These are phyloP conservation scores for Nakazawaea sp. DNA, from an alignment of 805 yeast species.

Conservation along the genomic window DNA sequence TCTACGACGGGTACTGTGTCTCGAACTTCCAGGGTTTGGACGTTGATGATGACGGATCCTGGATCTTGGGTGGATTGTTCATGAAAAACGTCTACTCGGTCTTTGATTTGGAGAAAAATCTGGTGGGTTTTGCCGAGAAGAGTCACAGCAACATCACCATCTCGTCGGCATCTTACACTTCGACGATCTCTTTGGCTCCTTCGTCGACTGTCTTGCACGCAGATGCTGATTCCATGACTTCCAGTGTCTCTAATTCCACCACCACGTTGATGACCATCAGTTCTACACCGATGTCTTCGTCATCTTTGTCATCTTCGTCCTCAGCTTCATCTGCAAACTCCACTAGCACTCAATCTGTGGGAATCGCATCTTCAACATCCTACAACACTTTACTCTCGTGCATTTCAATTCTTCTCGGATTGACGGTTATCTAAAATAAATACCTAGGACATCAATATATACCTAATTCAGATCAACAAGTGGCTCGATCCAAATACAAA, in stretches of 20 bases:
- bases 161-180: not conserved
- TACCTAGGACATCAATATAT: no score
- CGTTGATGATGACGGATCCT: conserved; percentile 29
- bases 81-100: conserved; percentile 48
- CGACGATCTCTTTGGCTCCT: not conserved
- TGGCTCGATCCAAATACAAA: no score
- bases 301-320: no score
- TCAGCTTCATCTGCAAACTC: conserved; percentile 1
- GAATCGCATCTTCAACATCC: not conserved
- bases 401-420: no score
- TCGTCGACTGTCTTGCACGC: no score
- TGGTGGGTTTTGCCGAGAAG: conserved; percentile 48
- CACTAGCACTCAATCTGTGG: not conserved
- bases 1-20: conserved; percentile 47
- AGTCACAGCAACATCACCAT: conserved; percentile 21
- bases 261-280: no score
- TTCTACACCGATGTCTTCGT: no score
- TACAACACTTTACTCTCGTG: not conserved
- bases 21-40: conserved; percentile 58
- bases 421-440: no score
- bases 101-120: conserved; percentile 43
- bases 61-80: conserved; percentile 65
- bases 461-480: no score
- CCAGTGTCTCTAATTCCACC: no score
- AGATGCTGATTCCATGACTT: no score